Percentiles rank a stretch among this genome's conserved stretches.
Conservation (phyloP, 768 basidiomycete genomes). For the Leccinum boreale region DNA sequence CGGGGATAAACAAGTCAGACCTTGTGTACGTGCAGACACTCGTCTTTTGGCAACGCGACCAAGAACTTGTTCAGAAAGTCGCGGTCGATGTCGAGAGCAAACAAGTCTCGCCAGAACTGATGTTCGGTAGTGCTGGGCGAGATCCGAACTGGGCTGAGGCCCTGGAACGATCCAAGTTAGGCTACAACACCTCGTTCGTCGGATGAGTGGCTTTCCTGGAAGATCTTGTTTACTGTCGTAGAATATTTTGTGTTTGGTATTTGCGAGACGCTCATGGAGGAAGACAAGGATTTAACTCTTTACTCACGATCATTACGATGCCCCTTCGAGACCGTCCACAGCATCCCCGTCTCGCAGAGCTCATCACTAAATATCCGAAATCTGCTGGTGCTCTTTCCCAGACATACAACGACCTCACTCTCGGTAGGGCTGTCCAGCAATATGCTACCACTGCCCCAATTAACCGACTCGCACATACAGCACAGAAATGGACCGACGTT, state of each 20-base stretch:
- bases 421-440: conserved; percentile 38
- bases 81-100: conserved; percentile 51
- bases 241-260: conserved; percentile 47
- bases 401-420: conserved; percentile 69
- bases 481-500: conserved; percentile 69
- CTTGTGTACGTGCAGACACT: conserved; percentile 49
- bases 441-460: background rate
- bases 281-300: background rate
- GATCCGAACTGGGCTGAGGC: conserved; percentile 39
- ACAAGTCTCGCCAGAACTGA: conserved; percentile 52
- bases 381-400: conserved; percentile 64
- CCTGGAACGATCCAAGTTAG: background rate
- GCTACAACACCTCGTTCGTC: background rate
- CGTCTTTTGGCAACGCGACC: conserved; percentile 42
- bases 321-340: conserved; percentile 20
- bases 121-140: conserved; percentile 41
- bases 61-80: conserved; percentile 43
- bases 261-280: conserved; percentile 16
- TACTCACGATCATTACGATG: conserved; percentile 8
- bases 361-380: conserved; percentile 59
- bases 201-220: conserved; percentile 33
- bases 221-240: conserved; percentile 44
- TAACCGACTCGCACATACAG: conserved; percentile 33
- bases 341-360: conserved; percentile 45
- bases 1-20: conserved; percentile 29